Evolutionary conservation across 2,329 filamentous ascomycete species (phyloP), one percentile per base, ranked within the genome.

Genomic region (Sporothrix euskadiensis): DNA sequence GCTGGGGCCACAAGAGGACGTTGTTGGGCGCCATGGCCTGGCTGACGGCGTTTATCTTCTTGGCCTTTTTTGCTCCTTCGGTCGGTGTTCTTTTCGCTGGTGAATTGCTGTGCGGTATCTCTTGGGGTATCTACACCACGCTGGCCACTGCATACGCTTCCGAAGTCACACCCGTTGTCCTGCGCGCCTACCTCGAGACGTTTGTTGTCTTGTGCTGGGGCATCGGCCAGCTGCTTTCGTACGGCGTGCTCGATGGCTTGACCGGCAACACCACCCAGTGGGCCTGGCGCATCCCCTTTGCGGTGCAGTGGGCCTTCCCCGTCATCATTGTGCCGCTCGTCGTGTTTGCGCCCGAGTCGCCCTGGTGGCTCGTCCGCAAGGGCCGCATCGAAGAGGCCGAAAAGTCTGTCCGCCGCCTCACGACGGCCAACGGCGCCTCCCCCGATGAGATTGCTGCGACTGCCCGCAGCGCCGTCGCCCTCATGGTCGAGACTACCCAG

Each of bases 361-460:
- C 78, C 0, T 79, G 78, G 82, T 86, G 84, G 84, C 79, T 86
- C 19, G 82, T 85, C 6, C 82, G 85, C 3, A 81, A 81, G 66
- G 83, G 82, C 3, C 78, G 80, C 16, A 76, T 76, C 12, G 81
- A 81, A 0, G 83, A 85, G 22, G 85, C 85, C 0, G 80, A 83
- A 63, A 74, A 75, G 14, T 80, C 82, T 3, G 76, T 86, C 71
- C 78, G 80, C 0, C 78, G 81, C 39, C 77, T 90, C 72, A 86
- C 87, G 76, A 83, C 83, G 6, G 78, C 79, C 9, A 14, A 52
- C n/a, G 91, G 89, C 0, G 87, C 91, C 74, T 94, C 95, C 22
- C 19, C 44, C 22, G 63, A 44, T 44, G 9, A 52, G 7, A 19
- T 19, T 3, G 63, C 41, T 22, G 26, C 22, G 22, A 52, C 39